Evolutionary conservation across 2,329 filamentous ascomycete genomes (phyloP), one percentile per base, ranked within the genome.

Genomic region (Cordyceps militaris): DNA sequence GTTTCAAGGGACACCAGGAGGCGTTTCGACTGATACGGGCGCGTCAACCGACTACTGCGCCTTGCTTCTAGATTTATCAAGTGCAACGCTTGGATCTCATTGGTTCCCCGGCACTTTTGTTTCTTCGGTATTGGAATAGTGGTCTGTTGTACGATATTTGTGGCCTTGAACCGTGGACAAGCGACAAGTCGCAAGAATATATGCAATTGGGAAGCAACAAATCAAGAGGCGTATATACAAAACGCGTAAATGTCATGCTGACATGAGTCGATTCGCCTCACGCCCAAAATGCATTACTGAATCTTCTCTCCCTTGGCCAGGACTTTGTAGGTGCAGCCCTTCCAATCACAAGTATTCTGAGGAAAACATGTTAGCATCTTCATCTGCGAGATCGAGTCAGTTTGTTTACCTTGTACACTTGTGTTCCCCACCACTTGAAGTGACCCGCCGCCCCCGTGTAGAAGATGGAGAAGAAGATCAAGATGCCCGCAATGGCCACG

Each of bases 391-490:
- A 16, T 4, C 10, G 26, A 26, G n/a, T 40, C 13, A n/a, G n/a
- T n/a, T 4, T 1, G 6, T 14, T 52, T 34, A 64, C 62, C 56
- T 63, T 55, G 48, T 65, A 57, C 9, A 65, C 63, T 1, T 61
- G 57, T 5, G 67, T 70, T 8, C 69, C 69, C 66, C 69, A 70
- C 68, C 67, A 71, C 1, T 40, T 61, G 21, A 70, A 60, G 2
- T 64, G 54, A 11, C 64, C 61, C 1, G 63, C 61, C 0, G 62
- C 68, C 0, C 66, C 66, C 0, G 67, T 68, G 46, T 70, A 71
- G 34, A 69, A 66, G 1, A 71, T 48, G 30, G 67, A 61, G 32
- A 71, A 71, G 59, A 71, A 71, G 16, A 70, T 71, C 13, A 71
- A 24, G n/a, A 71, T 66, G 6, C 63, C 66, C 16, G 66, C 64